Evolutionary conservation across 805 yeast genomes (phyloP), one percentile per base, ranked within the genome.

Genomic region (Starmerella kuoi): DNA sequence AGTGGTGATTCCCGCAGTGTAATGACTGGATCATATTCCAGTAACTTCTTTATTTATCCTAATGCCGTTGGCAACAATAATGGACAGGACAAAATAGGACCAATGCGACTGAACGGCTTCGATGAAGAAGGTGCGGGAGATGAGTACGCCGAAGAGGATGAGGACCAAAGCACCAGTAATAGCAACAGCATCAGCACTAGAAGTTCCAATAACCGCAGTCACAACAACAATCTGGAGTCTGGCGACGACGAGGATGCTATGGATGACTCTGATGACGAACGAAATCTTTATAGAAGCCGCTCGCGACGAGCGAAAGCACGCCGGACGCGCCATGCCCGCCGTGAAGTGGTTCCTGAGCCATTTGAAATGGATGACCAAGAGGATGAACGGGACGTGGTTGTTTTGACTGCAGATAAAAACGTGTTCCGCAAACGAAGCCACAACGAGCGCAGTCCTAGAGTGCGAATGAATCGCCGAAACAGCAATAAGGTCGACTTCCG

Each of bases 21-120:
- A 46, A 84, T 91, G 88, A 87, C 98, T 12, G 99, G 99, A 41
- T 81, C 95, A 31, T 91, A 91, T 69, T 85, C 87, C 65, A 91
- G 88, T 66, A 87, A 87, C 66, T 91, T 93, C 60, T 84, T 85
- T 93, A 84, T 91, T 52, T 91, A 86, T 64, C 97, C 96, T 41
- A 76, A 87, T 60, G 88, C 79, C 4, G 59, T 60, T 23, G 34
- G 33, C 31, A 17, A 42, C 17, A 24, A 31, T n/a, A 34, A 51
- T 38, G 50, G 54, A 43, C 41, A 11, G 15, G 23, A 8, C 19
- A 60, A 45, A 39, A 47, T 54, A 17, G 64, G 44, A 18, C 11
- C 24, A 30, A 7, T n/a, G n/a, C 26, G 15, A 14, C 14, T 26
- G 26, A 23, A 17, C n/a, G 25, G 19, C 11, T 27, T 17, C 33